Conservation (phyloP, 2,329 filamentous ascomycete species). For the Pseudohalonectria lignicola region DNA sequence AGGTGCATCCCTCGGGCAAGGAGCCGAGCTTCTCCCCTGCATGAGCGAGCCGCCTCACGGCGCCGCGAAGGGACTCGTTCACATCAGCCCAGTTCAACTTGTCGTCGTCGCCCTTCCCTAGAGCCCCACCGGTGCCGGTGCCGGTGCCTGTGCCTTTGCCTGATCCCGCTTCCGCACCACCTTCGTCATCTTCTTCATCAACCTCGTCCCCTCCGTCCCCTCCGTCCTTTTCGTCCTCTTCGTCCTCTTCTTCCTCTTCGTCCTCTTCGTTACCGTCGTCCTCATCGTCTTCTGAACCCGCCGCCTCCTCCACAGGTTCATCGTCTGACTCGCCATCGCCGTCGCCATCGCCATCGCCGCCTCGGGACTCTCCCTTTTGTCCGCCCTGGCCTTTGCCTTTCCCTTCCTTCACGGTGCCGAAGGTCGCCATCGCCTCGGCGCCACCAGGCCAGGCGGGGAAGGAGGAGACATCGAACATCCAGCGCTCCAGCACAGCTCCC, state of each 20-base stretch:
- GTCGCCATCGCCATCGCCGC: background rate
- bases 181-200: background rate
- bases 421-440: slow-evolving; percentile 16
- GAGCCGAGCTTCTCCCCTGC: slow-evolving; percentile 43
- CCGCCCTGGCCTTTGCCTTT: slow-evolving; percentile 3
- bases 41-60: slow-evolving; percentile 50
- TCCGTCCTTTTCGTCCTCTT: background rate
- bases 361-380: background rate
- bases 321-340: slow-evolving; percentile 2
- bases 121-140: background rate
- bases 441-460: slow-evolving; percentile 36
- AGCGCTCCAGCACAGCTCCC: slow-evolving; percentile 43
- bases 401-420: slow-evolving; percentile 10
- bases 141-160: slow-evolving; percentile 8
- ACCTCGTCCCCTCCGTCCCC: background rate
- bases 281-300: slow-evolving; percentile 3
- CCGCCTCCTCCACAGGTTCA: background rate
- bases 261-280: slow-evolving; percentile 4
- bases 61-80: slow-evolving; percentile 61
- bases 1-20: slow-evolving; percentile 57
- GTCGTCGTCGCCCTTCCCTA: slow-evolving; percentile 4
- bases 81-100: slow-evolving; percentile 46
- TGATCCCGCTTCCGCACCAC: background rate
- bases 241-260: slow-evolving; percentile 3
- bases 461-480: slow-evolving; percentile 45